These are phyloP conservation scores for Verticillium zaregamsianum DNA, from an alignment of 2,329 filamentous ascomycete species.

Conservation along the genomic window DNA sequence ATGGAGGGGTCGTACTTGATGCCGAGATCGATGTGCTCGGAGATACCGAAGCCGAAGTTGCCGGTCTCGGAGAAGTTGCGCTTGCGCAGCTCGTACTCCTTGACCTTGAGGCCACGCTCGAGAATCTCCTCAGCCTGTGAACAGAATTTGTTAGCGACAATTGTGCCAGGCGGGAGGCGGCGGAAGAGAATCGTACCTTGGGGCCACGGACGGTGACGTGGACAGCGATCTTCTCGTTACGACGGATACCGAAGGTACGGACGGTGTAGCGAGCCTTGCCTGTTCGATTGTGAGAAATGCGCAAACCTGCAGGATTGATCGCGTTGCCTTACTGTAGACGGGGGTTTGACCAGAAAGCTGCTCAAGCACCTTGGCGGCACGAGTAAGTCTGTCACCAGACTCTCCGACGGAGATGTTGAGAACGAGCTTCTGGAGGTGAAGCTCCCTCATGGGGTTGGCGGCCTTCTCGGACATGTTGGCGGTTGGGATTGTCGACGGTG, in stretches of 20 bases:
- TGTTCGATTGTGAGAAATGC: slow-evolving; percentile 28
- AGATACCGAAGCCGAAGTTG: slow-evolving; percentile 99
- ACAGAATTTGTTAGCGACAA: slow-evolving; percentile 18
- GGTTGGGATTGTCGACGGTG: slow-evolving; percentile 16
- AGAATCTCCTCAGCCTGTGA: slow-evolving; percentile 94
- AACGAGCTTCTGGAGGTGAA: slow-evolving; percentile 98
- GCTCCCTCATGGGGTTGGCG: slow-evolving; percentile 99
- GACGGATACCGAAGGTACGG: slow-evolving; percentile 99
- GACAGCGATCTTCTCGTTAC: slow-evolving; percentile 99
- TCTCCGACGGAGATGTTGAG: slow-evolving; percentile 99
- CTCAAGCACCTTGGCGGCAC: slow-evolving; percentile 99
- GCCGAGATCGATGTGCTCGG: slow-evolving; percentile 99
- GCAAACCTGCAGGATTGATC: background rate
- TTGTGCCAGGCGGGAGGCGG: background rate
- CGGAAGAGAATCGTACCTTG: slow-evolving; percentile 41
- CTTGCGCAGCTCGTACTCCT: slow-evolving; percentile 99
- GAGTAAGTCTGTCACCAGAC: slow-evolving; percentile 99
- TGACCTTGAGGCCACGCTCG: slow-evolving; percentile 99
- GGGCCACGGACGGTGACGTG: slow-evolving; percentile 99
- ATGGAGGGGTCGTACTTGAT: slow-evolving; percentile 99
- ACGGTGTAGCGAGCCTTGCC: slow-evolving; percentile 99
- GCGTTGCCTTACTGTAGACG: slow-evolving; percentile 79
- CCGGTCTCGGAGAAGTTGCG: slow-evolving; percentile 99
- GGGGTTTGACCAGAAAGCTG: slow-evolving; percentile 99
- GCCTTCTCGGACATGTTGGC: slow-evolving; percentile 67